A percentile compares a stretch with the other conserved stretches of the same genome.
Conservation (phyloP, 495 filamentous ascomycete genomes). For the Trichoderma asperelloides region DNA sequence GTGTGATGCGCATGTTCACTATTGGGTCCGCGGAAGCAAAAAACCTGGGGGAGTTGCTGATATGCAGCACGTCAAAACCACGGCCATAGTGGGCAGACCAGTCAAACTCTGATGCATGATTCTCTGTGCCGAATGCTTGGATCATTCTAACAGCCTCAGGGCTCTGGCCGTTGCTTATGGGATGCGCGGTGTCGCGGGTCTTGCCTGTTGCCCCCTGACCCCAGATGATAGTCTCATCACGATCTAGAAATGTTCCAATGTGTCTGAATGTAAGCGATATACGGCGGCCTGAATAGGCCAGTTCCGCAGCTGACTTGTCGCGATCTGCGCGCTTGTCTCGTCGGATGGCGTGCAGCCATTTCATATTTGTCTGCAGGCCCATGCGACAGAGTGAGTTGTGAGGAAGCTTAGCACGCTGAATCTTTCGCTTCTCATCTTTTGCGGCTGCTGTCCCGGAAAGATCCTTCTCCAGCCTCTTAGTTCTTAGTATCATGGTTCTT, state of each 20-base stretch:
- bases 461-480: slow-evolving; percentile 50
- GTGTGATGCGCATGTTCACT: slow-evolving; percentile 46
- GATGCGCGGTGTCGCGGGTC: slow-evolving; percentile 41
- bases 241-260: slow-evolving; percentile 76
- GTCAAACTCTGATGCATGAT: slow-evolving; percentile 61
- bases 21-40: slow-evolving; percentile 44
- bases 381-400: slow-evolving; percentile 85
- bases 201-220: slow-evolving; percentile 81
- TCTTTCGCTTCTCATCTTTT: slow-evolving; percentile 21
- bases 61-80: slow-evolving; percentile 84
- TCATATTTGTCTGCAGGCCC: slow-evolving; percentile 69
- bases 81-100: slow-evolving; percentile 71
- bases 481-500: slow-evolving; percentile 82
- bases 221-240: slow-evolving; percentile 62
- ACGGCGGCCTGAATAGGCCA: slow-evolving; percentile 61
- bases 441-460: background rate
- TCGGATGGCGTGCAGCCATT: slow-evolving; percentile 84
- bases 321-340: slow-evolving; percentile 65
- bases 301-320: slow-evolving; percentile 61
- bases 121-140: slow-evolving; percentile 76
- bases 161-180: slow-evolving; percentile 60
- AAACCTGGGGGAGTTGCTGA: slow-evolving; percentile 43
- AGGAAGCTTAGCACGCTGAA: slow-evolving; percentile 64
- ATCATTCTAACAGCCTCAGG: slow-evolving; percentile 61
- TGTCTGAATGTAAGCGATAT: slow-evolving; percentile 90